phyloP scores from a whole-genome alignment of 2,329 filamentous ascomycete species.

The Coniella lustricola region DNA sequence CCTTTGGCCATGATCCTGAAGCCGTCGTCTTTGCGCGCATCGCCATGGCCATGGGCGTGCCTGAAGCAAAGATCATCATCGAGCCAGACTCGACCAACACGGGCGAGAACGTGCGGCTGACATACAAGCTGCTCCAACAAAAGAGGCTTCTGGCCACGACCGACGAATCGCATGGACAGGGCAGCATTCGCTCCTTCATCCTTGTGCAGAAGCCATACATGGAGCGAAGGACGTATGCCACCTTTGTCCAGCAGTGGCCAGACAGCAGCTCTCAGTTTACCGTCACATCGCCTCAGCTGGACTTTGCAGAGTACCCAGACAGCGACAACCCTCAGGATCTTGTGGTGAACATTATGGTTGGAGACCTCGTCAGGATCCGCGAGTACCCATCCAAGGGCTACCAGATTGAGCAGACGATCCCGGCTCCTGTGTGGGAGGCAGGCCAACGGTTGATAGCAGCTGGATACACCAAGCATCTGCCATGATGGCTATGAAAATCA shows the following conservation, averaged over 20 bases:
- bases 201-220: slow-evolving; percentile 44
- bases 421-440: slow-evolving; percentile 34
- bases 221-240: slow-evolving; percentile 39
- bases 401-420: slow-evolving; percentile 37
- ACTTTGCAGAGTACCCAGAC: slow-evolving; percentile 35
- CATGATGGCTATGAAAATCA: slow-evolving; percentile 17
- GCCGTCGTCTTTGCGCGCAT: slow-evolving; percentile 36
- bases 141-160: slow-evolving; percentile 17
- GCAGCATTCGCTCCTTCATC: slow-evolving; percentile 26
- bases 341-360: slow-evolving; percentile 38
- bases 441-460: slow-evolving; percentile 32
- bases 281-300: slow-evolving; percentile 34
- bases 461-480: slow-evolving; percentile 33
- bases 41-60: slow-evolving; percentile 33
- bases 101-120: slow-evolving; percentile 41
- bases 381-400: slow-evolving; percentile 37
- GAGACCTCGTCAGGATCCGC: slow-evolving; percentile 35
- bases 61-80: slow-evolving; percentile 30
- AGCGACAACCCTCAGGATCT: slow-evolving; percentile 33
- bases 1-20: slow-evolving; percentile 34
- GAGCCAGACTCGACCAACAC: slow-evolving; percentile 37
- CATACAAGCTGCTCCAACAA: slow-evolving; percentile 28
- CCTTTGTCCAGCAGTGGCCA: slow-evolving; percentile 41
- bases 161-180: not conserved
- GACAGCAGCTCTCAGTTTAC: slow-evolving; percentile 23